Conservation (phyloP, 495 filamentous ascomycete species). For the Aspergillus heteromorphus region DNA sequence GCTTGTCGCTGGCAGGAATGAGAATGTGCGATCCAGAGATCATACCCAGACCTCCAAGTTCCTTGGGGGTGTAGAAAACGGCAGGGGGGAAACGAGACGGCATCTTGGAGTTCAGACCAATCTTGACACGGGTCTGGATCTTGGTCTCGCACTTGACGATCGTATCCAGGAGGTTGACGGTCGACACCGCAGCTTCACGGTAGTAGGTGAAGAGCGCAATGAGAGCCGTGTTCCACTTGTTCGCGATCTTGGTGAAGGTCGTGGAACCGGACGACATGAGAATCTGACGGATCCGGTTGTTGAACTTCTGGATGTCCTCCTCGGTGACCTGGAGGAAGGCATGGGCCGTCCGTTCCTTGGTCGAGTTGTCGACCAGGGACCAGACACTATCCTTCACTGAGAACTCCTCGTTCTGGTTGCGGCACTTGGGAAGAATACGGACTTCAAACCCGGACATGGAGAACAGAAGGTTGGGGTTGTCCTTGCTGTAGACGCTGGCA, state of each 20-base stretch:
- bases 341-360: slow-evolving; percentile 94
- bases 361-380: slow-evolving; percentile 93
- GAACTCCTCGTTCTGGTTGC: slow-evolving; percentile 94
- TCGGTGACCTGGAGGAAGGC: slow-evolving; percentile 98
- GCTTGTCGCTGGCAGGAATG: slow-evolving; percentile 95
- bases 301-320: slow-evolving; percentile 98
- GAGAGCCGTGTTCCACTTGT: slow-evolving; percentile 98
- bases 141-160: slow-evolving; percentile 99
- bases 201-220: slow-evolving; percentile 99
- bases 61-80: slow-evolving; percentile 99
- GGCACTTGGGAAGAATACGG: slow-evolving; percentile 90
- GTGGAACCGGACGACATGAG: slow-evolving; percentile 98
- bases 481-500: slow-evolving; percentile 95
- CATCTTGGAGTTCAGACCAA: slow-evolving; percentile 99
- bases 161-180: slow-evolving; percentile 90
- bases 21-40: slow-evolving; percentile 98
- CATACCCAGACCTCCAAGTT: slow-evolving; percentile 97
- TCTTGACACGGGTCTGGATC: slow-evolving; percentile 99
- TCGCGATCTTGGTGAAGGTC: slow-evolving; percentile 99
- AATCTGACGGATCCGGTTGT: slow-evolving; percentile 97
- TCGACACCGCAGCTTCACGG: slow-evolving; percentile 96
- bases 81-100: slow-evolving; percentile 97
- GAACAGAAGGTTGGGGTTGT: slow-evolving; percentile 96
- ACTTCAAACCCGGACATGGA: slow-evolving; percentile 99
- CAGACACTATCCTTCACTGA: slow-evolving; percentile 96